Conservation (phyloP, 2,329 filamentous ascomycete species). For the Sporothrix curviconia region DNA sequence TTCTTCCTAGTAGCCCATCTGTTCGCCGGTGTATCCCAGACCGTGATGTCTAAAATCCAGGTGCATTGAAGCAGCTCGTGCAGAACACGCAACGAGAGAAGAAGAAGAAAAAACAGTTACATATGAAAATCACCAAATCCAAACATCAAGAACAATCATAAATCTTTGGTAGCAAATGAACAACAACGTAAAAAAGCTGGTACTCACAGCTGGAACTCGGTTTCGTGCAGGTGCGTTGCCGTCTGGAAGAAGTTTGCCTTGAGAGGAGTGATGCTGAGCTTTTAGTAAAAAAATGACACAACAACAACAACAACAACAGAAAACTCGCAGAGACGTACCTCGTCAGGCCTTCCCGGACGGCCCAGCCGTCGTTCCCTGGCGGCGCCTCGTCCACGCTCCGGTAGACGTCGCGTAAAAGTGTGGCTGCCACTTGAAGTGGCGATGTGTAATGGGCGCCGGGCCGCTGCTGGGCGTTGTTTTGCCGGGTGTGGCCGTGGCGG, state of each 20-base stretch:
- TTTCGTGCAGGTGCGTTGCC: constrained; percentile 52
- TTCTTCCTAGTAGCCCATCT: background rate
- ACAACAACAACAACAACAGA: background rate
- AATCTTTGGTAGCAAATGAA: background rate
- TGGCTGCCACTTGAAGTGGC: constrained; percentile 93
- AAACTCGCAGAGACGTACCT: constrained; percentile 50
- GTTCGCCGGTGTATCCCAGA: background rate
- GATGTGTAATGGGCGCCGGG: constrained; percentile 42
- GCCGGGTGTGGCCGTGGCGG: constrained; percentile 35
- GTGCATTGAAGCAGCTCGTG: background rate
- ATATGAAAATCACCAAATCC: background rate
- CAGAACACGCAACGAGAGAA: background rate
- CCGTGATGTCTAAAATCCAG: background rate
- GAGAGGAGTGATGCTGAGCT: constrained; percentile 73
- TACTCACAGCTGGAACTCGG: constrained; percentile 80
- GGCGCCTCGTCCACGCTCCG: constrained; percentile 72
- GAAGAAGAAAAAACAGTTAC: background rate
- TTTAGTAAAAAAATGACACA: background rate
- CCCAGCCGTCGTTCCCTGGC: constrained; percentile 89
- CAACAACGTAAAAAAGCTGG: background rate
- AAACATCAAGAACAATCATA: background rate
- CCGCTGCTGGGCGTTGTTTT: background rate
- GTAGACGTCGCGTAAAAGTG: constrained; percentile 80
- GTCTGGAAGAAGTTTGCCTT: constrained; percentile 89
- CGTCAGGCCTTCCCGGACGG: constrained; percentile 78